phyloP scores from a whole-genome alignment of 441 rosid genomes.

The Pelargonium fulgidum region DNA sequence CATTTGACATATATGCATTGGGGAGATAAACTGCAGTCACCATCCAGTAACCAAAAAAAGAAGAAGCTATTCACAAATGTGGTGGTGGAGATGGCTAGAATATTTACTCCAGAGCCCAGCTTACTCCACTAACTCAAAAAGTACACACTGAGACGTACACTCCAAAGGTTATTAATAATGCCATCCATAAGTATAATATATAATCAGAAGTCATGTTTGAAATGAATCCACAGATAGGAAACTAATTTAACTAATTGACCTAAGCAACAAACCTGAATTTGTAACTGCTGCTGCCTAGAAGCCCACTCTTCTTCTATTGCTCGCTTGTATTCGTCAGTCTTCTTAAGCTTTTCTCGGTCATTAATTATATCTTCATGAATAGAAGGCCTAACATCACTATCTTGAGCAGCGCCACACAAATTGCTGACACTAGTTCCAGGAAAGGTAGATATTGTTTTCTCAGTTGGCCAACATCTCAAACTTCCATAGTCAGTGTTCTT shows the following conservation, averaged over 20 bases:
- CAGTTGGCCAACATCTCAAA: slow-evolving; percentile 9
- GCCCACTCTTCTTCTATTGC: slow-evolving; percentile 78
- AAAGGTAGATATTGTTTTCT: not conserved
- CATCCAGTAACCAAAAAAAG: not conserved
- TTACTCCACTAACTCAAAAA: too few relatives aligned
- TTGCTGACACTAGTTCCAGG: not conserved
- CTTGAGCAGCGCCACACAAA: not conserved
- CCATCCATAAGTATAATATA: too few relatives aligned
- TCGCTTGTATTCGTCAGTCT: slow-evolving; percentile 72
- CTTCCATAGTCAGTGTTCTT: slow-evolving; percentile 15
- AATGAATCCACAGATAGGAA: too few relatives aligned
- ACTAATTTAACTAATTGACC: too few relatives aligned
- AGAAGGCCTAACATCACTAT: slow-evolving; percentile 22
- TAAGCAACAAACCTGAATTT: slow-evolving; percentile 48
- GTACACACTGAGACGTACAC: too few relatives aligned
- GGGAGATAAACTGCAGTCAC: not conserved
- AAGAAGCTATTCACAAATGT: not conserved
- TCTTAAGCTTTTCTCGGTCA: slow-evolving; percentile 66
- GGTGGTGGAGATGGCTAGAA: too few relatives aligned
- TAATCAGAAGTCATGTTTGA: too few relatives aligned
- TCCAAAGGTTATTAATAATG: too few relatives aligned
- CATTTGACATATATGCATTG: not conserved
- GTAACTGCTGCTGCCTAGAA: slow-evolving; percentile 58
- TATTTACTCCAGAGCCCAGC: too few relatives aligned
- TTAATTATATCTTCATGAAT: slow-evolving; percentile 39